Conservation (phyloP, 495 filamentous ascomycete species). For the Penicillium psychrofluorescens region DNA sequence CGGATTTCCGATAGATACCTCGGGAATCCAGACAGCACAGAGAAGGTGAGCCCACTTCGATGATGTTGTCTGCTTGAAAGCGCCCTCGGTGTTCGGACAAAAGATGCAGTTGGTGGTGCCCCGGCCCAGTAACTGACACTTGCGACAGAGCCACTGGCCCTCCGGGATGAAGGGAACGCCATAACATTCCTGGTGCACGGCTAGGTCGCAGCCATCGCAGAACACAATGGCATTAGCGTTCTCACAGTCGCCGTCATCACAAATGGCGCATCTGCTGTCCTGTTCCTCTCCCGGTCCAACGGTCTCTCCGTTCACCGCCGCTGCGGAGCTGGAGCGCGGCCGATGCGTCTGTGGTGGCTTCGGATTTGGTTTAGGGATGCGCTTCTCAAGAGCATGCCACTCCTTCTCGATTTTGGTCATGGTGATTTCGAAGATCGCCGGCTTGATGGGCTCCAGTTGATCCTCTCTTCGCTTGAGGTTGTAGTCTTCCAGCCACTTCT, state of each 20-base stretch:
- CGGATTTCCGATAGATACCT: conserved; percentile 90
- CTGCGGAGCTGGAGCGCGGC: conserved; percentile 84
- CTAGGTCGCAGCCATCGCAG: conserved; percentile 95
- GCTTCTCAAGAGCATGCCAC: conserved; percentile 92
- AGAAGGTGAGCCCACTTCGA: conserved; percentile 95
- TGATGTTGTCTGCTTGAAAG: conserved; percentile 95
- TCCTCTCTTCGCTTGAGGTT: conserved; percentile 68
- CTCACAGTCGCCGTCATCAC: conserved; percentile 96
- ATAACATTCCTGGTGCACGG: conserved; percentile 98
- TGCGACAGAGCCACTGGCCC: conserved; percentile 96
- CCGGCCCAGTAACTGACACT: conserved; percentile 90
- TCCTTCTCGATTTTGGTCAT: conserved; percentile 99
- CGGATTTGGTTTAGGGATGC: conserved; percentile 91
- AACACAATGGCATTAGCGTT: conserved; percentile 99
- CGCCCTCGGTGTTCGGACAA: conserved; percentile 93
- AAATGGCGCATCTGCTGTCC: conserved; percentile 95
- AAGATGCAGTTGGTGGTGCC: conserved; percentile 95
- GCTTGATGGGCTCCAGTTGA: conserved; percentile 73
- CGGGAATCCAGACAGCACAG: conserved; percentile 97
- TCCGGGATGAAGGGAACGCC: conserved; percentile 98
- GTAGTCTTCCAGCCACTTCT: conserved; percentile 83
- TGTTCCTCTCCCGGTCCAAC: conserved; percentile 81
- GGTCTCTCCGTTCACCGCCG: conserved; percentile 84
- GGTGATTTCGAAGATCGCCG: conserved; percentile 90
- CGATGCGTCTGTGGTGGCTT: conserved; percentile 91